Evolutionary conservation across 805 yeast genomes (phyloP), one percentile per base, ranked within the genome.

Genomic region (Debaryomyces castellii): DNA sequence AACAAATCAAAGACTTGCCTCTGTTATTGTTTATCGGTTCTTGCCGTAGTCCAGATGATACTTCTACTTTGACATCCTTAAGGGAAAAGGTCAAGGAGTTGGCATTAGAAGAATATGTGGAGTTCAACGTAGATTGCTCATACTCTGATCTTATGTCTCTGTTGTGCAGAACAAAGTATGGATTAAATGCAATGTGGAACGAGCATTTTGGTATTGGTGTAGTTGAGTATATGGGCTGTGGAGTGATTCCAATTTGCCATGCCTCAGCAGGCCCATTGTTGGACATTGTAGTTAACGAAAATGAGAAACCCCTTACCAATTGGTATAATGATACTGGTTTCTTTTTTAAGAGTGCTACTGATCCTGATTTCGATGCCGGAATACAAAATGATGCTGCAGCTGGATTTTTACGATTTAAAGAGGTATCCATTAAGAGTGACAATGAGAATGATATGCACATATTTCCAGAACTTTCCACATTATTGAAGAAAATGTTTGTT

Each of bases 191-290:
- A 24, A 94, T 94, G 99, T 94, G 99, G 99, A 94, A 94, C 66
- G 99, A 94, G 70, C 99, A 94, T 69, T 94, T 94, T 64, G 99
- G 99, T 16, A 94, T 94, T 57, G 92, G 96, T 1, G 92, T 94
- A 4, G 99, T 94, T 6, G 99, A 94, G 64, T 89, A 90, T 61
- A 73, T 87, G 69, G 84, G 92, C 1, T 78, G 87, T 44, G 98
- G 97, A 0, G 76, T 86, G 22, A 80, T 94, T 14, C 97, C 99
- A 1, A 69, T 94, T 2, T 94, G 83, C 3, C 98, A 95, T 66
- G 95, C 95, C 3, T 86, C 96, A 43, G 99, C 97, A 0, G 99
- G 99, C 1, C 99, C 99, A 8, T 74, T 80, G 35, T 69, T 83
- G 45, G 99, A 94, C 64, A 94, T 94, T 48, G 94, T 88, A n/a